Base-by-base conservation (phyloP, 176 grass and related monocot genomes). In the Ampelocalamus luodianensis region DNA sequence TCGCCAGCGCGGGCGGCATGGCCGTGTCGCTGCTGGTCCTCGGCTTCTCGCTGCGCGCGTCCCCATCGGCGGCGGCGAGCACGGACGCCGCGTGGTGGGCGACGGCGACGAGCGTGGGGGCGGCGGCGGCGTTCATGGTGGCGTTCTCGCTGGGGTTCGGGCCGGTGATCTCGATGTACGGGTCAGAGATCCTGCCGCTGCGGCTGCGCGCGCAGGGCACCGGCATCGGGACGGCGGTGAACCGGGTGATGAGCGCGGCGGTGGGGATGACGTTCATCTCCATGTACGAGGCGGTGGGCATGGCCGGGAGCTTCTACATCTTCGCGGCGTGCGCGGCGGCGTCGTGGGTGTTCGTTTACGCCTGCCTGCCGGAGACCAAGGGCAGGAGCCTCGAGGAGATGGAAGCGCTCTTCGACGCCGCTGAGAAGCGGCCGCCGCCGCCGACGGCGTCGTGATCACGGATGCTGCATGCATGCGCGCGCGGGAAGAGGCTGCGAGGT, bases 301-400 rank as follows among this genome's bases (percentile, higher is more conserved):
- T 93, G 80, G 70, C 88, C 11, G 80, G 59, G 2, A 95, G 80
- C 80, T 95, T 95, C 78, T 95, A 90, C 84, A 23, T 93, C 71
- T 93, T 93, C 56, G 88, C 90, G 0, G 78, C 61, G n/a, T 20
- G 63, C 34, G 23, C 81, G 0, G 80, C 65, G 8, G 53, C 66
- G 45, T 80, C 78, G 10, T 93, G 86, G 83, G 43, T 93, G 22
- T 95, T 93, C 64, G 85, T 93, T 3, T 91, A 89, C 59, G 26
- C 76, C 0, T 93, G 65, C 63, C 76, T 93, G 83, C 93, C 93
- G 14, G 93, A 95, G 88, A 95, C 90, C 39, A 84, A 80, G 77
- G 93, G 90, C 10, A 87, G 61, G 86, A 94, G 49, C 76, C 81
- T 94, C 65, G 92, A 94, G 83, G 90, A 95, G 43, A 93, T 95